These are phyloP conservation scores for Leishmania mexicana DNA, from an alignment of 208 protist genomes.

Conservation along the genomic window DNA sequence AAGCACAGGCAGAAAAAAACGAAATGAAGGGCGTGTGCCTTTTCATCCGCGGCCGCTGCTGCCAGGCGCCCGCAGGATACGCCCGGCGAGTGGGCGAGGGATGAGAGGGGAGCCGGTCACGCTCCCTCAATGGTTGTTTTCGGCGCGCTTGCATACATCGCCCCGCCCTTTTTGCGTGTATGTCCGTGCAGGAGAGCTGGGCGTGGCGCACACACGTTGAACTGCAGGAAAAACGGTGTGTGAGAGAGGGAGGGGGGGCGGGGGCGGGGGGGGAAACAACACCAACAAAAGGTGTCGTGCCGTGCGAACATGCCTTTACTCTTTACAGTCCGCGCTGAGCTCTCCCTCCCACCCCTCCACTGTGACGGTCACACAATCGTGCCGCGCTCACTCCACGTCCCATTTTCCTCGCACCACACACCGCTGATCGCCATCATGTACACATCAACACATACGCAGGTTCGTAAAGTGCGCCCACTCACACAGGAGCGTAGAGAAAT, in stretches of 20 bases:
- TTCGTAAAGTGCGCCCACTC: neutral
- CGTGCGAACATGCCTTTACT: neutral
- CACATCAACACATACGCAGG: constrained; percentile 7
- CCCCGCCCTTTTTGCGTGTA: neutral
- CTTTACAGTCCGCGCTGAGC: neutral
- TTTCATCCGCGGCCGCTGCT: neutral
- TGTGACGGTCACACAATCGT: neutral
- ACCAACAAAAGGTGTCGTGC: too few species aligned
- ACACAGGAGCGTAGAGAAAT: neutral
- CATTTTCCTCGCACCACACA: neutral
- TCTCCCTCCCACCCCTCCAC: neutral
- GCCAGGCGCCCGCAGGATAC: neutral
- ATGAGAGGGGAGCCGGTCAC: neutral
- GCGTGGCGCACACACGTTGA: neutral
- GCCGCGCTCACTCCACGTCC: neutral
- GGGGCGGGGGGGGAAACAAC: too few species aligned
- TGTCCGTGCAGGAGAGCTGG: neutral
- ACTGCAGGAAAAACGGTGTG: neutral
- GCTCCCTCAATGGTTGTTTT: neutral
- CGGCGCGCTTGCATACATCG: neutral
- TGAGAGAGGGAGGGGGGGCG: too few species aligned
- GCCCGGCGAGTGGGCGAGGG: neutral
- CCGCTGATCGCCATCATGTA: constrained; percentile 8
- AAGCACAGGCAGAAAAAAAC: neutral
- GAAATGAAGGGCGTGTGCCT: neutral